Conservation (phyloP, 768 basidiomycete genomes). For the Suillus subluteus region DNA sequence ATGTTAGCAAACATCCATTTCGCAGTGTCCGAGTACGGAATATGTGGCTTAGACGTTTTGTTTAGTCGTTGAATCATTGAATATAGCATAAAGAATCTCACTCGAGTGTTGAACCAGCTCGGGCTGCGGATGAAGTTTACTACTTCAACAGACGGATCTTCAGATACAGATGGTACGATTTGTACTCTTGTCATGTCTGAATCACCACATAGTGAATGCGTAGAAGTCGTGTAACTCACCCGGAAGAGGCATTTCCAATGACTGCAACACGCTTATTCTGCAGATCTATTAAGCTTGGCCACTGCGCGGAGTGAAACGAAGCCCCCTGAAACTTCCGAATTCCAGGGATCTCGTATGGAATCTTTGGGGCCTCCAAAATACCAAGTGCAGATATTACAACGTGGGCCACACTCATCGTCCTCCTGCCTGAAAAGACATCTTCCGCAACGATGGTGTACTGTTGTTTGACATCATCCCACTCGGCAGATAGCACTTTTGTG, state of each 20-base stretch:
- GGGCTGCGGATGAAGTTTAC: slow-evolving; percentile 64
- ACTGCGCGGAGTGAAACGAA: slow-evolving; percentile 57
- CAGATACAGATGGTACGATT: slow-evolving; percentile 58
- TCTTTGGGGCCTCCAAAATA: slow-evolving; percentile 48
- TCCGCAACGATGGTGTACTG: slow-evolving; percentile 40
- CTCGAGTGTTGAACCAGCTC: slow-evolving; percentile 60
- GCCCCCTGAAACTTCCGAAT: slow-evolving; percentile 48
- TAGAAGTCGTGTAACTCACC: slow-evolving; percentile 36
- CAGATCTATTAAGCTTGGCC: slow-evolving; percentile 46
- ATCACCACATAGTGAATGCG: slow-evolving; percentile 8
- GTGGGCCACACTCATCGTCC: slow-evolving; percentile 39
- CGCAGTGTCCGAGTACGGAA: slow-evolving; percentile 42
- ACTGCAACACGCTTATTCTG: slow-evolving; percentile 42
- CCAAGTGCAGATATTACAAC: slow-evolving; percentile 56
- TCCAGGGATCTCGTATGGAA: slow-evolving; percentile 38
- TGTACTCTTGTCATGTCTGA: slow-evolving; percentile 50
- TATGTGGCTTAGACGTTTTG: slow-evolving; percentile 39
- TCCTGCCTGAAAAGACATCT: slow-evolving; percentile 36
- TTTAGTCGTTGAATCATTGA: background rate
- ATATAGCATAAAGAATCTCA: slow-evolving; percentile 29
- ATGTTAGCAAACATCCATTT: slow-evolving; percentile 60
- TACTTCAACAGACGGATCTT: slow-evolving; percentile 53
- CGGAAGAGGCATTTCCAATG: slow-evolving; percentile 70
- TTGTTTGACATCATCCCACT: slow-evolving; percentile 45
- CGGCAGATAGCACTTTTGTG: slow-evolving; percentile 44